A percentile compares a stretch with the other conserved stretches of the same genome.
Conservation (phyloP, 2,329 filamentous ascomycete species). For the Lasiodiplodia sp. region DNA sequence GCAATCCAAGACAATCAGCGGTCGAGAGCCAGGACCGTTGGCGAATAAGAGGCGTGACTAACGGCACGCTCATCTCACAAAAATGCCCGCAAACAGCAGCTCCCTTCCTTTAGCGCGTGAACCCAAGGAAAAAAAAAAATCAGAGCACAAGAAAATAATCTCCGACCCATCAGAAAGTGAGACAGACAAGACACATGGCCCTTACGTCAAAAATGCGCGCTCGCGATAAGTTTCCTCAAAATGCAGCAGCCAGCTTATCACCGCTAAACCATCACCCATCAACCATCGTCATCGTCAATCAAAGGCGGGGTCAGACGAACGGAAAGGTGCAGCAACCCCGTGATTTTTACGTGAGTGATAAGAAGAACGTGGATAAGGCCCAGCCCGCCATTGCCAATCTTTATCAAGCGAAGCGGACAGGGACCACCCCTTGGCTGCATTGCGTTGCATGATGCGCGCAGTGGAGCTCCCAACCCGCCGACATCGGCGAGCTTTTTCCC, state of each 20-base stretch:
- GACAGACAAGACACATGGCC: not conserved
- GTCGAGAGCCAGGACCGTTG: not conserved
- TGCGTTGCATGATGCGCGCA: not conserved
- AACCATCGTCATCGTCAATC: not conserved
- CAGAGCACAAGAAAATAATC: not conserved
- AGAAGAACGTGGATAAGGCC: not conserved
- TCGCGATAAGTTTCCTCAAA: not conserved
- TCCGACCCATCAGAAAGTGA: not conserved
- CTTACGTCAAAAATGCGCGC: slow-evolving; percentile 1
- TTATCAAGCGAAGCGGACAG: not conserved
- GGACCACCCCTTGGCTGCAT: not conserved
- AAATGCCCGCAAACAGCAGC: not conserved
- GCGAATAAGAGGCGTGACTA: not conserved
- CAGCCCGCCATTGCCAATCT: not conserved
- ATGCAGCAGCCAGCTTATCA: not conserved
- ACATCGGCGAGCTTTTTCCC: not conserved
- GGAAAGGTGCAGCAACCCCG: not conserved
- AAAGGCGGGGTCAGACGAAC: slow-evolving; percentile 2
- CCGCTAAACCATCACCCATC: too few relatives aligned
- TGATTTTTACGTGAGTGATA: slow-evolving; percentile 11
- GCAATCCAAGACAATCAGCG: not conserved
- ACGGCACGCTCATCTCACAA: not conserved
- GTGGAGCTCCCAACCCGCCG: not conserved
- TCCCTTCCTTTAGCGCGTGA: not conserved
- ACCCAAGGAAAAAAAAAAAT: not conserved